Evolutionary conservation across 2,329 filamentous ascomycete genomes (phyloP).

Genomic region (Pseudogymnoascus verrucosus): DNA sequence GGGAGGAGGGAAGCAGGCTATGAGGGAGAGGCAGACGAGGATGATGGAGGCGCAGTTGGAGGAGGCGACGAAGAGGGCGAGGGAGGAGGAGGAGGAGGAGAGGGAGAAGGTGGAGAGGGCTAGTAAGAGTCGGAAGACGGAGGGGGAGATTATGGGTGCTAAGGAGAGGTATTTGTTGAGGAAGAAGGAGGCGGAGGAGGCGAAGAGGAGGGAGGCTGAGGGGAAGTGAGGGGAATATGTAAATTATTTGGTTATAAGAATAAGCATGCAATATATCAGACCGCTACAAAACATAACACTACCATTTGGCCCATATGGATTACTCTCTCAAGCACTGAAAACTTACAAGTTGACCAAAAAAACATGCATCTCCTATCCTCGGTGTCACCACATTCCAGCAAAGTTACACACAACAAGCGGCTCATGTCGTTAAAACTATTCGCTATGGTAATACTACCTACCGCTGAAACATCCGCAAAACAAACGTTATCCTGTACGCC

Average conservation of each 20-base stretch:
- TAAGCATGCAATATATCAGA: not conserved
- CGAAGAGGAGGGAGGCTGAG: constrained; percentile 43
- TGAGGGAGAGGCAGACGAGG: constrained; percentile 66
- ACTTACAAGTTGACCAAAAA: not conserved
- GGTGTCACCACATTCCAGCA: not conserved
- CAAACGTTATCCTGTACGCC: constrained; percentile 2
- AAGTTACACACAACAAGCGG: not conserved
- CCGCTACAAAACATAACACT: not conserved
- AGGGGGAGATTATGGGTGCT: constrained; percentile 65
- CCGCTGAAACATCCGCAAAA: not conserved
- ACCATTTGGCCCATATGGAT: not conserved
- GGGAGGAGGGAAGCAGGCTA: constrained; percentile 51
- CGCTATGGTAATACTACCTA: not conserved
- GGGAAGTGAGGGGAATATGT: constrained; percentile 15
- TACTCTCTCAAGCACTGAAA: not conserved
- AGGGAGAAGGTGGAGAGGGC: constrained; percentile 53
- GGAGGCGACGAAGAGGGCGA: constrained; percentile 60
- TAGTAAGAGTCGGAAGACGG: constrained; percentile 71
- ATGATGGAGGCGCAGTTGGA: constrained; percentile 76
- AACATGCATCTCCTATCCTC: not conserved
- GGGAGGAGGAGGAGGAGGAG: constrained; percentile 62
- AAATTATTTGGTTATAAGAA: not conserved
- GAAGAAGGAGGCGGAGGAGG: constrained; percentile 66
- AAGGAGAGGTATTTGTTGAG: constrained; percentile 72
- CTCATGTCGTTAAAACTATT: not conserved